Evolutionary conservation across 345 rosid species (phyloP).

Genomic region (Rubroshorea leprosula): DNA sequence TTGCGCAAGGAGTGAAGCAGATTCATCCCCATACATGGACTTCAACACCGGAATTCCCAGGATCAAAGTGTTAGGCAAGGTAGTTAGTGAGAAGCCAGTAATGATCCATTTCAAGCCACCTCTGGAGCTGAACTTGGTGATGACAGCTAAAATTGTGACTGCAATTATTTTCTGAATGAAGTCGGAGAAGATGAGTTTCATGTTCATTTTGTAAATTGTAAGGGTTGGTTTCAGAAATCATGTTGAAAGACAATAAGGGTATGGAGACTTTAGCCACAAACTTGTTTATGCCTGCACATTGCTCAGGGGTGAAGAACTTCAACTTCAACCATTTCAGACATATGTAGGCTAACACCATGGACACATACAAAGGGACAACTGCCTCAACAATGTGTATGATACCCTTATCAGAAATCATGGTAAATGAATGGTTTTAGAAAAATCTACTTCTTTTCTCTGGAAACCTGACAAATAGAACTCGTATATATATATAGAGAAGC

Average conservation of each 20-base stretch:
- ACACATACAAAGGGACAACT: slow-evolving; percentile 69
- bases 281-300: slow-evolving; percentile 86
- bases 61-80: slow-evolving; percentile 79
- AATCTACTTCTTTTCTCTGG: background rate
- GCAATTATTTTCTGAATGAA: slow-evolving; percentile 62
- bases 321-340: slow-evolving; percentile 64
- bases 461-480: slow-evolving; percentile 14
- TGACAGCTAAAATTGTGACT: slow-evolving; percentile 26
- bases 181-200: slow-evolving; percentile 53
- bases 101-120: slow-evolving; percentile 56
- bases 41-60: slow-evolving; percentile 70
- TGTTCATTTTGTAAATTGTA: slow-evolving; percentile 68
- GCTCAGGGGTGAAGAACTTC: slow-evolving; percentile 68
- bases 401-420: slow-evolving; percentile 58
- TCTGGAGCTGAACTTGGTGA: slow-evolving; percentile 43
- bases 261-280: slow-evolving; percentile 82
- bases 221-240: slow-evolving; percentile 63
- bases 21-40: slow-evolving; percentile 68
- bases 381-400: slow-evolving; percentile 73
- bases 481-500: slow-evolving; percentile 5
- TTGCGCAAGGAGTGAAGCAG: slow-evolving; percentile 55
- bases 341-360: slow-evolving; percentile 65
- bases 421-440: slow-evolving; percentile 8
- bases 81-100: slow-evolving; percentile 63
- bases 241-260: slow-evolving; percentile 73